Conservation (phyloP, 2,329 filamentous ascomycete species). For the Fusarium circinatum region DNA sequence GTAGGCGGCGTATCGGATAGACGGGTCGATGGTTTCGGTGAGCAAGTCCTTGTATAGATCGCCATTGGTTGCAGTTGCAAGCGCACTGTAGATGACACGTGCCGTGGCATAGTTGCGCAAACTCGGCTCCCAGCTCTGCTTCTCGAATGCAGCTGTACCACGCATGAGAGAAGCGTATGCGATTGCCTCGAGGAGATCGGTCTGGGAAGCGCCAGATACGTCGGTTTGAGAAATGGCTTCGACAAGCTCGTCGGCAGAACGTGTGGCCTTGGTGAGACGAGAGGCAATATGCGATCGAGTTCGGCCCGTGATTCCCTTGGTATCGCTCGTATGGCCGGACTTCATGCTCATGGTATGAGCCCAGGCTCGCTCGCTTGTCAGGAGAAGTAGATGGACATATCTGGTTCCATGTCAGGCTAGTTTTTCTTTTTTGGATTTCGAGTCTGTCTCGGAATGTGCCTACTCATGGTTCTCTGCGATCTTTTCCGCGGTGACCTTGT, state of each 20-base stretch:
- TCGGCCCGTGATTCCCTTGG: slow-evolving; percentile 80
- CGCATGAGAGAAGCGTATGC: slow-evolving; percentile 83
- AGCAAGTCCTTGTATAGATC: slow-evolving; percentile 89
- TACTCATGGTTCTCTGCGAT: slow-evolving; percentile 82
- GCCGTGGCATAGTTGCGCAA: slow-evolving; percentile 79
- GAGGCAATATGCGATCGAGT: slow-evolving; percentile 91
- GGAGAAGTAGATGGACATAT: slow-evolving; percentile 80
- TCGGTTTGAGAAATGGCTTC: slow-evolving; percentile 70
- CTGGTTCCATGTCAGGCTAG: slow-evolving; percentile 56
- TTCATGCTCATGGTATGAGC: slow-evolving; percentile 97
- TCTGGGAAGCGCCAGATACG: slow-evolving; percentile 71
- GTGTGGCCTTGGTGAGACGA: slow-evolving; percentile 81
- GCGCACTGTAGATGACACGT: slow-evolving; percentile 82
- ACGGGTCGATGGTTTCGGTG: slow-evolving; percentile 87
- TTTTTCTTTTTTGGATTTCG: neutral
- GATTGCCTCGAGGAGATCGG: slow-evolving; percentile 83
- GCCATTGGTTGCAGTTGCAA: slow-evolving; percentile 68
- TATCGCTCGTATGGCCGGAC: slow-evolving; percentile 79
- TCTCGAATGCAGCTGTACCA: slow-evolving; percentile 86
- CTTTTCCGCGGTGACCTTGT: slow-evolving; percentile 77
- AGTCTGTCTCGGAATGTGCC: slow-evolving; percentile 40
- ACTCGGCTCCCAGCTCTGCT: slow-evolving; percentile 84
- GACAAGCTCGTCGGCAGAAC: slow-evolving; percentile 74
- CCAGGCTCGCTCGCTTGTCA: slow-evolving; percentile 91
- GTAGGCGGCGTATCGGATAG: slow-evolving; percentile 93